Conservation (phyloP, 257 asterid species). For the Phtheirospermum japonicum region DNA sequence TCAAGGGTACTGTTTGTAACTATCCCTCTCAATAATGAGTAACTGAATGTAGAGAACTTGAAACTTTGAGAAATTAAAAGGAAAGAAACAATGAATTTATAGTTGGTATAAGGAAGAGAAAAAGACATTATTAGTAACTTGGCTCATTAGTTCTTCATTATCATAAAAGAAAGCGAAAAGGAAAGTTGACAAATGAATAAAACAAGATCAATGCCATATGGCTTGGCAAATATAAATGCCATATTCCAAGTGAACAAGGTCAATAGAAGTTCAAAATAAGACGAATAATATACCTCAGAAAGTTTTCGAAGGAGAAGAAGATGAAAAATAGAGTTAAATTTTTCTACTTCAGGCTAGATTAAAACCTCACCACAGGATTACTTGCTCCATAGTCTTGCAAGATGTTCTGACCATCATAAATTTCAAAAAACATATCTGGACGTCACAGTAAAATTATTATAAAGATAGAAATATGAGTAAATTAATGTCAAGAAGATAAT, state of each 20-base stretch:
- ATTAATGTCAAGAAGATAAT: not conserved
- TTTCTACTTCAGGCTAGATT: slow-evolving; percentile 15
- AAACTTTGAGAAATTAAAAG: too few relatives aligned
- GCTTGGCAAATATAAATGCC: slow-evolving; percentile 15
- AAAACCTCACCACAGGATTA: slow-evolving; percentile 72
- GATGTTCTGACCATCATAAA: slow-evolving; percentile 57
- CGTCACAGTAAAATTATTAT: slow-evolving; percentile 12
- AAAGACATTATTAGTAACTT: too few relatives aligned
- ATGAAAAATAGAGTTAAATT: slow-evolving; percentile 1
- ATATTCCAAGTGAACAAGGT: slow-evolving; percentile 14
- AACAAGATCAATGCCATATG: slow-evolving; percentile 15
- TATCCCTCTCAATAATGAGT: too few relatives aligned
- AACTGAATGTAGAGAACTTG: too few relatives aligned
- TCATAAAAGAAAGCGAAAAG: not conserved
- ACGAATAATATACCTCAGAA: slow-evolving; percentile 16
- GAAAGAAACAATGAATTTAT: too few relatives aligned
- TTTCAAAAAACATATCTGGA: slow-evolving; percentile 72
- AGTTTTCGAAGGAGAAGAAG: slow-evolving; percentile 17
- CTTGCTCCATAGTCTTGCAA: slow-evolving; percentile 65
- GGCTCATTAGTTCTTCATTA: not conserved
- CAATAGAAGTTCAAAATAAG: slow-evolving; percentile 9
- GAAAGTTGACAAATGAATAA: not conserved
- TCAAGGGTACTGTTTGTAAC: too few relatives aligned
- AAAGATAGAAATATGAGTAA: not conserved
- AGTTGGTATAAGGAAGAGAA: too few relatives aligned